Percentiles rank a stretch among this genome's conserved stretches.
Evolutionary conservation across 2,329 filamentous ascomycete genomes (phyloP).

Genomic region (Penicillium sp.): DNA sequence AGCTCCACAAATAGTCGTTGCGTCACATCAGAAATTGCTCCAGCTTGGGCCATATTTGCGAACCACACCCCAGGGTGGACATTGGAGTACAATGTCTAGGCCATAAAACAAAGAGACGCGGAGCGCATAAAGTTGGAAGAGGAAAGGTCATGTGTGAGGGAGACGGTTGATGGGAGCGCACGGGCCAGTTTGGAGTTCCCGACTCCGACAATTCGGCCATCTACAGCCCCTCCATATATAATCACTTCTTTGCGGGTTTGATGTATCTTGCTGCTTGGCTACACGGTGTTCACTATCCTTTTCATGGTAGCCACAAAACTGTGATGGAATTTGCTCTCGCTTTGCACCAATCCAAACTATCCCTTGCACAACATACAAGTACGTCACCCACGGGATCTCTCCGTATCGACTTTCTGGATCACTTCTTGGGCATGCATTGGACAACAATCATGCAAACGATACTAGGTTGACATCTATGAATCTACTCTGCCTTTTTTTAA

Average conservation of each 20-base stretch:
- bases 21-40: slow-evolving; percentile 51
- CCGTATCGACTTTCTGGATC: too few relatives aligned
- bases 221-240: not conserved
- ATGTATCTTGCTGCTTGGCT: too few relatives aligned
- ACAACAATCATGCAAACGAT: not conserved
- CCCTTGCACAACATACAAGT: too few relatives aligned
- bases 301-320: too few relatives aligned
- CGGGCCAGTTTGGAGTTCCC: slow-evolving; percentile 23
- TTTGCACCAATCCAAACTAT: too few relatives aligned
- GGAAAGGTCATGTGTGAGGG: slow-evolving; percentile 30
- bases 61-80: slow-evolving; percentile 40
- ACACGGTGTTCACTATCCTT: too few relatives aligned
- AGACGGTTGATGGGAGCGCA: slow-evolving; percentile 24
- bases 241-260: not conserved
- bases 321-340: too few relatives aligned
- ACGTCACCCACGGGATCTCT: too few relatives aligned
- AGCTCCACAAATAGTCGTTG: slow-evolving; percentile 60
- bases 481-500: too few relatives aligned
- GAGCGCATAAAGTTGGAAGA: slow-evolving; percentile 26
- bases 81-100: slow-evolving; percentile 41
- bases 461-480: not conserved
- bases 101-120: slow-evolving; percentile 21
- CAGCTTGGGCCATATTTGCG: slow-evolving; percentile 50
- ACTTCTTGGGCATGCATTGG: too few relatives aligned
- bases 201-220: not conserved